Evolutionary conservation across 768 basidiomycete genomes (phyloP).

Genomic region (Hericium coralloides): DNA sequence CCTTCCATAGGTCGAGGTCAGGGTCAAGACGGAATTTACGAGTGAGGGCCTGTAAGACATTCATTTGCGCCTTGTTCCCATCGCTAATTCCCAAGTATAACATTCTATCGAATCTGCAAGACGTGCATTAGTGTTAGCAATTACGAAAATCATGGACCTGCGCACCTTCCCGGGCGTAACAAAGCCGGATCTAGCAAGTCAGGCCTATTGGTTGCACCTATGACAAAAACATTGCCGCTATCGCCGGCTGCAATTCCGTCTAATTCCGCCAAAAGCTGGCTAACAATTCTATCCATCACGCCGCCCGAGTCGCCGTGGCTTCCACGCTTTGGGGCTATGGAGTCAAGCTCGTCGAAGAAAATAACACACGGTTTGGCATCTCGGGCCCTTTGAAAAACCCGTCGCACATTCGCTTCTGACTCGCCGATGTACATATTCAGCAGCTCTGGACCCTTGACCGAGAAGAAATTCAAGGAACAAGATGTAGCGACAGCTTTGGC

Average conservation of each 20-base stretch:
- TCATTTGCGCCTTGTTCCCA: slow-evolving; percentile 74
- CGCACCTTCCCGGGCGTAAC: slow-evolving; percentile 78
- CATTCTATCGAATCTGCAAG: slow-evolving; percentile 85
- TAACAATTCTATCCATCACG: slow-evolving; percentile 97
- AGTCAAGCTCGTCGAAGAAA: slow-evolving; percentile 95
- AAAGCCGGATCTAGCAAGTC: slow-evolving; percentile 87
- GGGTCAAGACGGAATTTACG: slow-evolving; percentile 83
- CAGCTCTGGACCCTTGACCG: slow-evolving; percentile 93
- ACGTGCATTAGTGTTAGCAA: neutral
- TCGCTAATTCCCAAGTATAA: slow-evolving; percentile 91
- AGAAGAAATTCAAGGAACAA: slow-evolving; percentile 92
- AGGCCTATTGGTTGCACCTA: slow-evolving; percentile 93
- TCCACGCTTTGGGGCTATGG: slow-evolving; percentile 89
- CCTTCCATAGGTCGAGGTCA: slow-evolving; percentile 44
- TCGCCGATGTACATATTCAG: slow-evolving; percentile 99
- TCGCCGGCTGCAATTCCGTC: slow-evolving; percentile 70
- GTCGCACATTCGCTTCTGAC: slow-evolving; percentile 93
- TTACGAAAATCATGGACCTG: neutral
- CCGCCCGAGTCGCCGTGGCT: slow-evolving; percentile 95
- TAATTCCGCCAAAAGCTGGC: slow-evolving; percentile 86
- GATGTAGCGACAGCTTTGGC: slow-evolving; percentile 97
- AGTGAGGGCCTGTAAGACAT: slow-evolving; percentile 85
- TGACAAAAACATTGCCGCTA: slow-evolving; percentile 80
- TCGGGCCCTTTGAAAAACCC: slow-evolving; percentile 83
- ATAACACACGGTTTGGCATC: slow-evolving; percentile 93